phyloP scores from a whole-genome alignment of 495 filamentous ascomycete genomes.

The Astrothelium subdiscretum region DNA sequence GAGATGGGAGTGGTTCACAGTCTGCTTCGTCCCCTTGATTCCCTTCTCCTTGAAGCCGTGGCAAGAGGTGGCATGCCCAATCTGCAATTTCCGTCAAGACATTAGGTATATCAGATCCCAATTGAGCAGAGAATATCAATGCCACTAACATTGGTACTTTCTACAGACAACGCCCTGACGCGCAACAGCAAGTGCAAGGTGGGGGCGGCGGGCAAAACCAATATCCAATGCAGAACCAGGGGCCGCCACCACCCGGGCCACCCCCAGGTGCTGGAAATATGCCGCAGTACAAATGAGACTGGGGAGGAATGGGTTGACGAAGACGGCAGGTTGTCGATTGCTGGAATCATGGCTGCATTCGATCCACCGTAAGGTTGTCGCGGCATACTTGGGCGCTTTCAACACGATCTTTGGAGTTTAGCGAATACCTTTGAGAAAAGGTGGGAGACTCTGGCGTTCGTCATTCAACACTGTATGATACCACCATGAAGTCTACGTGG shows the following conservation, averaged over 20 bases:
- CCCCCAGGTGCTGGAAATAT: conserved; percentile 4
- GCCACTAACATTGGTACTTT: neutral
- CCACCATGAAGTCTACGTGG: neutral
- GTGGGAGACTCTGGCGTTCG: neutral
- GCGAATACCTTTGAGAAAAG: too few species aligned
- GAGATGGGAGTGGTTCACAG: conserved; percentile 33
- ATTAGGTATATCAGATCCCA: conserved; percentile 20
- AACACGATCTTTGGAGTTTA: too few species aligned
- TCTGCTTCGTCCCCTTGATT: conserved; percentile 34
- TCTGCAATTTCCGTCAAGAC: conserved; percentile 34
- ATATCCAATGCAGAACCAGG: conserved; percentile 23
- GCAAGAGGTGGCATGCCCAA: conserved; percentile 29
- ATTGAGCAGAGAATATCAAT: too few species aligned
- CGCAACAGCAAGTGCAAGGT: conserved; percentile 23
- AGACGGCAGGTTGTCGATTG: neutral
- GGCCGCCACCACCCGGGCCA: conserved; percentile 5
- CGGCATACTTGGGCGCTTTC: too few species aligned
- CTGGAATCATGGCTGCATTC: too few species aligned
- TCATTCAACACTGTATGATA: neutral
- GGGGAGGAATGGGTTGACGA: neutral
- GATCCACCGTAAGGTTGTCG: too few species aligned
- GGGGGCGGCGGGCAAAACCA: conserved; percentile 2
- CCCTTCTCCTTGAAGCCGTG: conserved; percentile 31
- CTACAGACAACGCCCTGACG: conserved; percentile 20
- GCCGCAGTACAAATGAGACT: conserved; percentile 1